These are phyloP conservation scores for Mycosphaerella sp. DNA, from an alignment of 2,329 filamentous ascomycete species.

Conservation along the genomic window DNA sequence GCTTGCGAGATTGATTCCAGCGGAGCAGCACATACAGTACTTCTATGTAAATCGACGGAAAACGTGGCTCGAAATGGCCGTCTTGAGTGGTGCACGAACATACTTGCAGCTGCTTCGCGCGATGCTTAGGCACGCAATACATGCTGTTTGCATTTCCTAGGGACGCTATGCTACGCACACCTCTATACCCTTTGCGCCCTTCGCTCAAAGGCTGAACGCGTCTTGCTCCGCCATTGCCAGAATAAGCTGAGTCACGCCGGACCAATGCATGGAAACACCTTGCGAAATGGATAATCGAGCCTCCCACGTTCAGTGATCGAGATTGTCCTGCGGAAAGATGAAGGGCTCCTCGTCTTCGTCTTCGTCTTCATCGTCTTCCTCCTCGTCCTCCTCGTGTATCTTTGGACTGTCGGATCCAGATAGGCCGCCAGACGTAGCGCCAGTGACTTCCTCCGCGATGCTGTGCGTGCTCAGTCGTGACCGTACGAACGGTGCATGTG, in stretches of 20 bases:
- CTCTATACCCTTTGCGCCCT: background rate
- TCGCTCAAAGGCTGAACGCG: background rate
- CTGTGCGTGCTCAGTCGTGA: conserved; percentile 90
- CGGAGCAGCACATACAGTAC: too few relatives aligned
- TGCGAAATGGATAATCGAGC: background rate
- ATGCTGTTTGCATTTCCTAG: background rate
- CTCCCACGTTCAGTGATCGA: conserved; percentile 9
- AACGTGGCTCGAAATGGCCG: background rate
- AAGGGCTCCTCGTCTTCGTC: conserved; percentile 30
- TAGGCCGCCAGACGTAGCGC: conserved; percentile 22
- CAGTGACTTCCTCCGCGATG: conserved; percentile 55
- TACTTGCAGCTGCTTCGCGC: too few relatives aligned
- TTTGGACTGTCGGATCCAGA: conserved; percentile 22
- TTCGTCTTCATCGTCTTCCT: too few relatives aligned
- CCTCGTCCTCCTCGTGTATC: conserved; percentile 21
- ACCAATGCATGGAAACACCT: conserved; percentile 5
- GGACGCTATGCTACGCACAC: background rate
- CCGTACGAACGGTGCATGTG: conserved; percentile 87
- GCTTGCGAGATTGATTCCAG: background rate
- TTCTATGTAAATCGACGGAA: background rate
- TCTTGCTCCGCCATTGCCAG: background rate
- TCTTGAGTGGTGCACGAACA: background rate
- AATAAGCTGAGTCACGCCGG: background rate
- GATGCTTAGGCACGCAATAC: background rate
- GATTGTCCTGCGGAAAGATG: conserved; percentile 26